These are phyloP conservation scores for Limnanthes douglasii DNA, from an alignment of 345 rosid species.

Conservation along the genomic window DNA sequence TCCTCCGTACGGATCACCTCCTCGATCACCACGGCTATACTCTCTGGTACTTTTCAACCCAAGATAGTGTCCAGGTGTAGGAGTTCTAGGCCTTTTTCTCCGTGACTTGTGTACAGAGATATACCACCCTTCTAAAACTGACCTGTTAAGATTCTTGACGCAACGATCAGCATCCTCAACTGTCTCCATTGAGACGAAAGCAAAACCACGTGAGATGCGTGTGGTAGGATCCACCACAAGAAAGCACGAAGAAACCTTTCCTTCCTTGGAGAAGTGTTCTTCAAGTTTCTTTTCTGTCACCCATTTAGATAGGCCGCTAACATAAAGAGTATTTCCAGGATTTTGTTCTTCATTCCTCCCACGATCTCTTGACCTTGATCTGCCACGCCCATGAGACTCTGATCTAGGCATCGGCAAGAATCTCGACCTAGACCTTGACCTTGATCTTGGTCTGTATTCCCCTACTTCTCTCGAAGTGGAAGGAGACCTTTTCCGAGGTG, in stretches of 20 bases:
- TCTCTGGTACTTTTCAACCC: slow-evolving; percentile 84
- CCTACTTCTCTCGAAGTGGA: slow-evolving; percentile 24
- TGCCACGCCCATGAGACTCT: slow-evolving; percentile 61
- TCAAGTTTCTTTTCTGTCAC: slow-evolving; percentile 83
- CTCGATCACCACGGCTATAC: too few species aligned
- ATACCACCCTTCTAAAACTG: slow-evolving; percentile 87
- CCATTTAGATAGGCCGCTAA: slow-evolving; percentile 87
- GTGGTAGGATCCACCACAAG: slow-evolving; percentile 95
- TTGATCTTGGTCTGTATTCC: slow-evolving; percentile 26
- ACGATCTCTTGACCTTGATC: slow-evolving; percentile 78
- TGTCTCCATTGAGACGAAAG: slow-evolving; percentile 74
- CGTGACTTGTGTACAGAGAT: slow-evolving; percentile 99
- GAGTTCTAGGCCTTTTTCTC: slow-evolving; percentile 93
- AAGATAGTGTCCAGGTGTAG: slow-evolving; percentile 98
- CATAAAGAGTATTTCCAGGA: slow-evolving; percentile 82
- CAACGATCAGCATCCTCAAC: slow-evolving; percentile 81
- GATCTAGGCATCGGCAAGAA: slow-evolving; percentile 61
- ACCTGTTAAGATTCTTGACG: slow-evolving; percentile 88
- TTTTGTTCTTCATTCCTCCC: slow-evolving; percentile 45
- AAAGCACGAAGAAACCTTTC: slow-evolving; percentile 91
- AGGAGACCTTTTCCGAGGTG: slow-evolving; percentile 51
- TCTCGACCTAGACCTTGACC: slow-evolving; percentile 27
- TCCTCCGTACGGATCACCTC: too few species aligned
- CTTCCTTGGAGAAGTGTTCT: slow-evolving; percentile 93
- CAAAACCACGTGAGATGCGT: slow-evolving; percentile 92